Conservation (phyloP, 2,329 filamentous ascomycete species). For the Calonectria leucothoes region DNA sequence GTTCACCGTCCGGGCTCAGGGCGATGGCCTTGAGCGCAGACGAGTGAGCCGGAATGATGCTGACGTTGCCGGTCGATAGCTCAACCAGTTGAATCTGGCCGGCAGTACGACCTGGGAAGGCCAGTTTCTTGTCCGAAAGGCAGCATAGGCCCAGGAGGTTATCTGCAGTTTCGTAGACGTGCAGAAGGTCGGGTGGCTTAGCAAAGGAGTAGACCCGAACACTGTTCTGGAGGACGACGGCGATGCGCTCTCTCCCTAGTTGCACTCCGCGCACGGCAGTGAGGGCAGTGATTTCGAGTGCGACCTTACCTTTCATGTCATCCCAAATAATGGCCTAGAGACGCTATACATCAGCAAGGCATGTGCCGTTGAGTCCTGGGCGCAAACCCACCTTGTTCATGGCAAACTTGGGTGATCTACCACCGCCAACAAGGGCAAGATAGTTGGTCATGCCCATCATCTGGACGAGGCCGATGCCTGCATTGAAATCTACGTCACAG, state of each 20-base stretch:
- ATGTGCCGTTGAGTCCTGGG: background rate
- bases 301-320: slow-evolving; percentile 78
- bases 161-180: slow-evolving; percentile 85
- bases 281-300: slow-evolving; percentile 83
- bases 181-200: slow-evolving; percentile 75
- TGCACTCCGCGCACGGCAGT: slow-evolving; percentile 85
- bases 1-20: slow-evolving; percentile 81
- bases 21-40: slow-evolving; percentile 82
- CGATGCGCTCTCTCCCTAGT: slow-evolving; percentile 79
- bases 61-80: slow-evolving; percentile 81
- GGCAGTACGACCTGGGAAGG: slow-evolving; percentile 86
- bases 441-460: slow-evolving; percentile 92
- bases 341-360: slow-evolving; percentile 7
- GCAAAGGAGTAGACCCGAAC: slow-evolving; percentile 85
- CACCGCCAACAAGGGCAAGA: slow-evolving; percentile 89
- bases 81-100: slow-evolving; percentile 93
- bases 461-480: slow-evolving; percentile 83
- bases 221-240: slow-evolving; percentile 84
- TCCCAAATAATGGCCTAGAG: slow-evolving; percentile 88
- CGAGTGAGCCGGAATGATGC: slow-evolving; percentile 92
- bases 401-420: slow-evolving; percentile 85
- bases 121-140: slow-evolving; percentile 78
- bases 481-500: slow-evolving; percentile 73
- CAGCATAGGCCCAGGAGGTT: slow-evolving; percentile 86
- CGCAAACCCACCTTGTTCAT: slow-evolving; percentile 76